Conservation (phyloP, 2,329 filamentous ascomycete species). For the Ascochyta lentis region DNA sequence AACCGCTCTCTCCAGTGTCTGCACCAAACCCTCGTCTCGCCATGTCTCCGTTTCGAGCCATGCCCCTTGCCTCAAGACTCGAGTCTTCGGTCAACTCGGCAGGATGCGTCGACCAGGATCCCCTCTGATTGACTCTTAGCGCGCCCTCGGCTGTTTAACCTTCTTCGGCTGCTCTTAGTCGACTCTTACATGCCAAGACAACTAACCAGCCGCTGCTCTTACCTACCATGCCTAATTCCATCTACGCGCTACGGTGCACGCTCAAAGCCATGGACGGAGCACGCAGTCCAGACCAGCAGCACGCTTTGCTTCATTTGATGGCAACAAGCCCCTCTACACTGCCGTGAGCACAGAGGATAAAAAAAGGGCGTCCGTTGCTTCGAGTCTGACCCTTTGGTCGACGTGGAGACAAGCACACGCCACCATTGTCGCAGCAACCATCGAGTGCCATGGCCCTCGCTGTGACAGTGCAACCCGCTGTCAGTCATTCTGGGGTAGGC, state of each 20-base stretch:
- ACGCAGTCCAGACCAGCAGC: slow-evolving; percentile 6
- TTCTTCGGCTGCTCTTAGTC: slow-evolving; percentile 23
- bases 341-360: not conserved
- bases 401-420: slow-evolving; percentile 19
- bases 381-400: not conserved
- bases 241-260: slow-evolving; percentile 8
- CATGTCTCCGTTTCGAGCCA: slow-evolving; percentile 6
- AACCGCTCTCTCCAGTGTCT: not conserved
- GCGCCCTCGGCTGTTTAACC: slow-evolving; percentile 37
- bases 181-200: slow-evolving; percentile 28
- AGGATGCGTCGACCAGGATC: slow-evolving; percentile 30
- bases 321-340: not conserved
- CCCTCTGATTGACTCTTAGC: slow-evolving; percentile 21
- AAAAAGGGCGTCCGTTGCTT: not conserved
- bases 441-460: slow-evolving; percentile 8
- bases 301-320: not conserved
- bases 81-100: slow-evolving; percentile 36
- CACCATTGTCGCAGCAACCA: slow-evolving; percentile 15
- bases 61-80: slow-evolving; percentile 16
- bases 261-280: not conserved
- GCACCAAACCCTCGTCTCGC: slow-evolving; percentile 10
- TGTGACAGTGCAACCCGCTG: slow-evolving; percentile 3
- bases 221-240: slow-evolving; percentile 9
- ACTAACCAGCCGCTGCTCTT: slow-evolving; percentile 29
- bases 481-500: slow-evolving; percentile 20